Evolutionary conservation across 2,329 filamentous ascomycete species (phyloP), one percentile per base, ranked within the genome.

Genomic region (Aureobasidium lini): DNA sequence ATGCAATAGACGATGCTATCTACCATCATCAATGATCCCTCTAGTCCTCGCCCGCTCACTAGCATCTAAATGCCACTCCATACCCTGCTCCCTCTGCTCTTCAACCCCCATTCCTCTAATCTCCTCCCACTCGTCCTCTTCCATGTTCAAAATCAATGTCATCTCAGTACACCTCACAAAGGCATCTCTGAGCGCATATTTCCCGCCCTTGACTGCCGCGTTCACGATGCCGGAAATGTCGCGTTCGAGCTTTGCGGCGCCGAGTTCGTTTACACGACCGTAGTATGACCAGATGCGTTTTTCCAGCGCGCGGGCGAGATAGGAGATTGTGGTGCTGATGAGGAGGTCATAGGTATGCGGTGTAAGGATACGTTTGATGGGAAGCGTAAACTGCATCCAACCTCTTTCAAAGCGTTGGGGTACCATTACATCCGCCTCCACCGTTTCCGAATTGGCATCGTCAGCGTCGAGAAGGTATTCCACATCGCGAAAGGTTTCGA

Each of bases 61-160:
- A 43, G 81, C 80, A 61, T 80, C 86, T 63, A 92, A 67, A 47
- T 86, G 81, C 88, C 88, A 91, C 53, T 81, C 79, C 68, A 76
- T 79, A 31, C 49, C 36, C 28, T 53, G 49, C 37, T 32, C 48
- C 6, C 34, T 23, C 23, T 23, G 23, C 23, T 23, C 23, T 23
- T 34, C 78, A 73, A 42, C 79, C 74, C 6, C 73, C 23, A 15
- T 2, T 28, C 10, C 68, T 40, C 74, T 71, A 40, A 92, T 73
- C 72, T 94, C 90, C 49, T 93, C 89, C 89, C 91, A 96, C 73
- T 96, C 93, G 60, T 96, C 92, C 36, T 94, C 89, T 70, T 96
- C 92, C 90, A 96, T 95, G 66, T 92, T 93, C 70, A 93, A 85
- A 15, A 96, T 84, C 78, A 95, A 84, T 60, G 88, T 84, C 66